A percentile compares a stretch with the other conserved stretches of the same genome.
phyloP scores from a whole-genome alignment of 768 basidiomycete genomes.

The Rickenella mellea region DNA sequence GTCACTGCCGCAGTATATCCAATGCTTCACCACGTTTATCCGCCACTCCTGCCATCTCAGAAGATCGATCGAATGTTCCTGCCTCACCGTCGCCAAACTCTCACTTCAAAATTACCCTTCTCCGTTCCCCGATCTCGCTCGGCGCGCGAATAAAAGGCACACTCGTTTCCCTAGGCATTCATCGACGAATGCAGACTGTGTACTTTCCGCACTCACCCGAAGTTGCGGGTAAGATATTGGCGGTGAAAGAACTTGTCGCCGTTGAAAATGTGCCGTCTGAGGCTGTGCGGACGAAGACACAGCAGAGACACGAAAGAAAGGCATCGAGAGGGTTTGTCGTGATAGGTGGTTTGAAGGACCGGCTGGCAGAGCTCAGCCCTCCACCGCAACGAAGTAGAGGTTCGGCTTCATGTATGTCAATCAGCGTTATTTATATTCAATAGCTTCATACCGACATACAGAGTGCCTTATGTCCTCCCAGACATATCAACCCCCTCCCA shows the following conservation, averaged over 20 bases:
- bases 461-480: no score
- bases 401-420: no score
- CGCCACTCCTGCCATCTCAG: no score
- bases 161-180: constrained; percentile 73
- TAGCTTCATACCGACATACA: no score
- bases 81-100: constrained; percentile 31
- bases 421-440: no score
- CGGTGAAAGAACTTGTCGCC: constrained; percentile 82
- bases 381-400: no score
- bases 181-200: constrained; percentile 76
- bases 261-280: constrained; percentile 74
- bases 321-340: constrained; percentile 63
- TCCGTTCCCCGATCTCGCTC: constrained; percentile 79
- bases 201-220: constrained; percentile 68
- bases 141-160: constrained; percentile 64
- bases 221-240: constrained; percentile 77
- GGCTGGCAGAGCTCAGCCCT: no score
- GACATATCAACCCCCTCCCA: no score
- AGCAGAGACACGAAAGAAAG: constrained; percentile 59
- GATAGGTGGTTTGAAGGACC: constrained; percentile 11
- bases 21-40: no score
- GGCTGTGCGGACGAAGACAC: constrained; percentile 57
- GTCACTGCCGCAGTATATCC: no score
- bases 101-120: constrained; percentile 85
- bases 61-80: constrained; percentile 1